These are phyloP conservation scores for Rhodotorula sp. DNA, from an alignment of 1,284 basidiomycete genomes.

Conservation along the genomic window DNA sequence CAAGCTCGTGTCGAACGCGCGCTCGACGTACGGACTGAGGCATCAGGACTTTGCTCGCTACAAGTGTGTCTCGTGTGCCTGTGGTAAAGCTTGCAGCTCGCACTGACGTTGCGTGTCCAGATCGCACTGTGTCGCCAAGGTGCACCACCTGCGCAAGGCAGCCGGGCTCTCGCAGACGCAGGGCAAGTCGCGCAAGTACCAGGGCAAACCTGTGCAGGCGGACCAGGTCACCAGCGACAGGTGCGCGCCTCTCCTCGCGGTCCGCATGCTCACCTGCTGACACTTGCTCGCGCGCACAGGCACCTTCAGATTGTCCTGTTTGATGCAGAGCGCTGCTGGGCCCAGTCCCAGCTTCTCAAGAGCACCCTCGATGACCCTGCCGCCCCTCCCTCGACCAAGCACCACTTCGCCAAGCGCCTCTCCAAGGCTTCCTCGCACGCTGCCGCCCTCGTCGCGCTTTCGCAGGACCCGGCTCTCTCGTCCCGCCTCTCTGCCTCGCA, in stretches of 20 bases:
- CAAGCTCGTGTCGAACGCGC: conserved; percentile 40
- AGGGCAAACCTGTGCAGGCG: conserved; percentile 52
- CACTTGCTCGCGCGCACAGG: conserved; percentile 43
- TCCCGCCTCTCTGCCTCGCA: conserved; percentile 26
- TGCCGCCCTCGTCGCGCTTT: conserved; percentile 27
- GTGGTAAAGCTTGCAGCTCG: no score
- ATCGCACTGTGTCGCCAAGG: conserved; percentile 41
- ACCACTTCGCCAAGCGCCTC: conserved; percentile 41
- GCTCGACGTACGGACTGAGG: conserved; percentile 44
- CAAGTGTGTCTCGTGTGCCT: conserved; percentile 19
- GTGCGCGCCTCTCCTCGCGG: conserved; percentile 66
- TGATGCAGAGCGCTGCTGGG: conserved; percentile 57
- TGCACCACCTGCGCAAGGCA: conserved; percentile 39
- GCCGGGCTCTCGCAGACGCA: conserved; percentile 29
- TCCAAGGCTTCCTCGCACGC: conserved; percentile 34
- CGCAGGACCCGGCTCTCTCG: conserved; percentile 14
- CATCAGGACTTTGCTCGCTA: conserved; percentile 44
- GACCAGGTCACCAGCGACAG: conserved; percentile 26
- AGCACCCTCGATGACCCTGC: conserved; percentile 13
- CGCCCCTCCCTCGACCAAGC: conserved; percentile 24
- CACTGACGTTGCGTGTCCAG: neutral
- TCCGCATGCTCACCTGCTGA: conserved; percentile 48
- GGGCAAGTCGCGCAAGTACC: conserved; percentile 65
- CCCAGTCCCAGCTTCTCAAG: conserved; percentile 38
- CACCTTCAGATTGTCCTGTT: conserved; percentile 64